These are phyloP conservation scores for Pyrus betulifolia DNA, from an alignment of 306 rosid genomes.

Conservation along the genomic window DNA sequence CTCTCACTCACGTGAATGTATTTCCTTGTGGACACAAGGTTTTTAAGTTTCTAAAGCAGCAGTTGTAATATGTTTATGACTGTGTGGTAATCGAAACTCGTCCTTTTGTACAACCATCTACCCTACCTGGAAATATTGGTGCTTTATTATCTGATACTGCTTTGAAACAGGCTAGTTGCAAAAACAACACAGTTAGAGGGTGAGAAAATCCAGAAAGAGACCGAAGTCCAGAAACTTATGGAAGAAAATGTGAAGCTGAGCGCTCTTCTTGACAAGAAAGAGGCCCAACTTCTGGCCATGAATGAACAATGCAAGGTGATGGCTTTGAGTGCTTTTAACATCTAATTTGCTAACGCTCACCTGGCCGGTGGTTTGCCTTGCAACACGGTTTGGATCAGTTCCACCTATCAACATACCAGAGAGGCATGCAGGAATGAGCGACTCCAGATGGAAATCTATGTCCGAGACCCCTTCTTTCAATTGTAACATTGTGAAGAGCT, in stretches of 20 bases:
- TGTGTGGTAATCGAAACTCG: neutral
- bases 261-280: conserved; percentile 96
- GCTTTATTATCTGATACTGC: conserved; percentile 14
- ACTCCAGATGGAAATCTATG: conserved; percentile 15
- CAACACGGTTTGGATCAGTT: conserved; percentile 11
- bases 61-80: neutral
- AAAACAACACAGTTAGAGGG: conserved; percentile 93
- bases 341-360: conserved; percentile 22
- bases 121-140: neutral
- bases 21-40: neutral
- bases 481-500: conserved; percentile 27
- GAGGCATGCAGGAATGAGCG: conserved; percentile 14
- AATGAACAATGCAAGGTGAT: conserved; percentile 98
- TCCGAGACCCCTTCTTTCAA: conserved; percentile 19
- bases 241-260: conserved; percentile 86
- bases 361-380: conserved; percentile 4
- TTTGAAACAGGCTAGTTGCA: conserved; percentile 66
- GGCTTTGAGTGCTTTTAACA: conserved; percentile 86
- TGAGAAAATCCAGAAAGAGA: conserved; percentile 93
- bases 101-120: neutral
- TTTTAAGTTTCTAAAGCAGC: neutral
- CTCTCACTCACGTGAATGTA: neutral
- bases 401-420: neutral
- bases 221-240: conserved; percentile 95
- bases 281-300: conserved; percentile 93